Evolutionary conservation across 2,329 filamentous ascomycete species (phyloP).

Genomic region (Ustulina deusta): DNA sequence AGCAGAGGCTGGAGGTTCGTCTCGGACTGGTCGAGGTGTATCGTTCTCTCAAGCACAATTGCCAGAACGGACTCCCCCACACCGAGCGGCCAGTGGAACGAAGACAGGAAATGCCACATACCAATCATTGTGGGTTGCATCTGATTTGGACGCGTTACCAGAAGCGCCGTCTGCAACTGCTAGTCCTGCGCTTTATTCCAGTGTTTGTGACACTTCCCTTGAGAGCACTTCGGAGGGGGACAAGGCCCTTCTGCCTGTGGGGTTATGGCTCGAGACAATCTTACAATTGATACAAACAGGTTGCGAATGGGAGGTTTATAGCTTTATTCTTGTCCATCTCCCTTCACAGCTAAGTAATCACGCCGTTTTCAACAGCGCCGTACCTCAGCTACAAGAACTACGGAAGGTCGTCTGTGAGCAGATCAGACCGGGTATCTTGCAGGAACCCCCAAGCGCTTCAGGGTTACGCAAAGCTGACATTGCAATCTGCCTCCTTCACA

Average conservation of each 20-base stretch:
- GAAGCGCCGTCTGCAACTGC: constrained; percentile 59
- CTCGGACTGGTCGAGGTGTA: constrained; percentile 63
- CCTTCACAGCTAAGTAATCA: constrained; percentile 92
- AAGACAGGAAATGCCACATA: constrained; percentile 54
- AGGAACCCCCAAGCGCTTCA: constrained; percentile 82
- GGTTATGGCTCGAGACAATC: constrained; percentile 81
- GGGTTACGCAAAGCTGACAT: constrained; percentile 89
- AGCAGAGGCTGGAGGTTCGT: constrained; percentile 57
- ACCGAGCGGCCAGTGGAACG: constrained; percentile 58
- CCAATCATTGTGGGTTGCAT: constrained; percentile 69
- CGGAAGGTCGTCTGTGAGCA: constrained; percentile 84
- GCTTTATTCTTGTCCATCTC: constrained; percentile 86
- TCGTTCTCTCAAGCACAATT: constrained; percentile 63
- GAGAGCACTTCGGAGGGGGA: constrained; percentile 41
- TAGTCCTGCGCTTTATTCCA: constrained; percentile 65
- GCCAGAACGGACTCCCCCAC: constrained; percentile 57
- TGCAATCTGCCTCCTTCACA: constrained; percentile 87
- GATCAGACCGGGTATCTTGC: constrained; percentile 79
- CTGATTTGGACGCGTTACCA: constrained; percentile 68
- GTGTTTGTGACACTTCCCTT: constrained; percentile 42
- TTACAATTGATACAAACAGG: constrained; percentile 79
- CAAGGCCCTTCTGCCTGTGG: constrained; percentile 66
- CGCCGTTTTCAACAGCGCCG: constrained; percentile 80
- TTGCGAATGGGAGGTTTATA: constrained; percentile 91
- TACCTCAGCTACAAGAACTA: constrained; percentile 79